Base-by-base conservation (phyloP, 768 basidiomycete genomes). In the Tulasnella sp. region DNA sequence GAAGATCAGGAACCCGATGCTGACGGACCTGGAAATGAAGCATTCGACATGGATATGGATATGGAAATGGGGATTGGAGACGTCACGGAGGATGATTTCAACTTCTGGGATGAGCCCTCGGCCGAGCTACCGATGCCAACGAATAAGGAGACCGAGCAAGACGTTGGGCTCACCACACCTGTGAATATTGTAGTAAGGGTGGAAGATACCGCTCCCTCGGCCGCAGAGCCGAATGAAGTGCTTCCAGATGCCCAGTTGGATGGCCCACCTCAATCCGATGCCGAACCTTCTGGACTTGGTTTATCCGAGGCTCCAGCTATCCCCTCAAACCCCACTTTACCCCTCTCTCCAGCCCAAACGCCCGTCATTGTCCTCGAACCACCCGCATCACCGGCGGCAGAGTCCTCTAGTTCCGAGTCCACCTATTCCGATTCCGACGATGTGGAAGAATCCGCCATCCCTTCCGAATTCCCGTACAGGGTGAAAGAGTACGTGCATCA, bases 11-110 rank as follows among this genome's bases (percentile, higher is more conserved):
- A 67, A 32, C 37, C 20, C 26, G 39, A 72, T 10, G 16, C n/a
- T 39, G 37, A 5, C 37, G 15, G 20, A 20, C 83, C 84, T 16
- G 78, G 82, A 5, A 83, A 83, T 40, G 81, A 84, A 20, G 42
- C 61, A 39, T 74, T 80, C 20, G 74, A 73, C 70, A 75, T 78
- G 46, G 70, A 75, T 29, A 73, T 46, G 81, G 80, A 75, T 29
- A 29, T 40, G 83, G 83, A 29, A 83, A 85, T 72, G 82, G 82
- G 73, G 20, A 79, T 75, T 18, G 61, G 42, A 20, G 81, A 80
- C 23, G 81, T 95, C 81, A 94, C 94, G 0, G 94, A 96, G 74
- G 94, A 94, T 77, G 94, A 96, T 83, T 96, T 95, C 83, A 91
- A 89, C 82, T 95, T 93, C 84, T 96, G 95, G 82, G 93, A 95